These are phyloP conservation scores for Saitozyma sp. DNA, from an alignment of 768 basidiomycete genomes.

Conservation along the genomic window DNA sequence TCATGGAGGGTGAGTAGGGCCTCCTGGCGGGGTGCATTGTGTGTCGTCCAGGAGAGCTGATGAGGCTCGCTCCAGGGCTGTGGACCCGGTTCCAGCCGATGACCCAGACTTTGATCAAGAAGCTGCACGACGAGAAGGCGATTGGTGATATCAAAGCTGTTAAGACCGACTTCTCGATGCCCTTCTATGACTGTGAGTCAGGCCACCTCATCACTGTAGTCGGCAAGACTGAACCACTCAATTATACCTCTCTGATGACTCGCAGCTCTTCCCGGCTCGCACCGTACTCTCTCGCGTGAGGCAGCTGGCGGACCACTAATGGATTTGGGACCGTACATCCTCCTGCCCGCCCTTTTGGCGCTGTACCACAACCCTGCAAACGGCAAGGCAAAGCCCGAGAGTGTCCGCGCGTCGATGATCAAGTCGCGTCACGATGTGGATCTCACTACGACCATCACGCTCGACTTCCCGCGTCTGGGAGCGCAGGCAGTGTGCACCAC, in stretches of 20 bases:
- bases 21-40: not conserved
- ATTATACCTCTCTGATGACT: conserved; percentile 30
- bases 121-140: conserved; percentile 29
- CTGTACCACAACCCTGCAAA: conserved; percentile 47
- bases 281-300: not conserved
- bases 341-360: conserved; percentile 33
- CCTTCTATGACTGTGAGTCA: conserved; percentile 26
- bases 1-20: conserved; percentile 50
- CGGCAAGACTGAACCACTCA: too few relatives aligned
- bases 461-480: conserved; percentile 29
- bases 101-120: conserved; percentile 40
- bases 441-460: conserved; percentile 26
- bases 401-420: conserved; percentile 25
- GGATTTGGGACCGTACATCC: conserved; percentile 48
- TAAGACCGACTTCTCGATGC: conserved; percentile 44
- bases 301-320: conserved; percentile 50
- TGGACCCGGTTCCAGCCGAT: conserved; percentile 53
- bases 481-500: conserved; percentile 22
- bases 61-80: conserved; percentile 22
- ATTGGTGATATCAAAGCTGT: conserved; percentile 49
- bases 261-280: too few relatives aligned
- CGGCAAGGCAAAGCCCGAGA: conserved; percentile 21
- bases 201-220: too few relatives aligned
- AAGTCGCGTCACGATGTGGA: conserved; percentile 26
- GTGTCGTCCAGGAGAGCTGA: not conserved